Base-by-base conservation (phyloP, 176 grass and related monocot species). In the Zoysia japonica region DNA sequence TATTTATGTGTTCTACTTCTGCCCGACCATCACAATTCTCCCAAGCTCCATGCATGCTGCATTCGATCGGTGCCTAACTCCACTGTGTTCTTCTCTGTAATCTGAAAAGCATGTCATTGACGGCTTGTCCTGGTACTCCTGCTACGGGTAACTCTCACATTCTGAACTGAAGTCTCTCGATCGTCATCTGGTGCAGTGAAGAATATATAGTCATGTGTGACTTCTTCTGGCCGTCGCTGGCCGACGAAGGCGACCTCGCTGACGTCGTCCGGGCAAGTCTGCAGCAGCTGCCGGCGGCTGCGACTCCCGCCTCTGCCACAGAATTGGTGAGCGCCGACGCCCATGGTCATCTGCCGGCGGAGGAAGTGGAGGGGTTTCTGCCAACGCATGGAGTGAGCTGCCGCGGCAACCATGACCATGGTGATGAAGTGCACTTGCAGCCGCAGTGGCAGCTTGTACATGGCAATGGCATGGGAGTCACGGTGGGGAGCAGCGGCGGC, bases 181-280 rank as follows among this genome's bases (percentile, higher is more conserved):
- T 28, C 9, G 60, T 35, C 60, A 12, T 36, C 35, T 64, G 7
- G 4, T 44, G 10, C 9, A 78, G 49, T 44, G 63, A 28, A 28
- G 28, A 28, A 28, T 42, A 78, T 7, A 5, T 11, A 35, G 28
- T 53, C 83, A 94, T 94, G 95, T 85, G 95, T 20, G 95, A 97
- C 88, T 89, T 80, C 65, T 97, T 94, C 46, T 97, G 92, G 95
- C 53, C 60, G 65, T 86, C 84, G 62, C 65, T 77, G 59, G 76
- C 78, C 67, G 92, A 90, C 8, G 85, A 90, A 86, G 91, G 91
- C 75, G 91, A 93, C 53, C 91, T 93, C 75, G 90, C 85, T 0
- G 91, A 93, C 37, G 61, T 93, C 3, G 87, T 97, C 10, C 71
- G 88, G 2, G 75, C 86, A 11, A 88, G 87, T 62, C 77, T 88